Evolutionary conservation across 345 rosid genomes (phyloP), one percentile per base, ranked within the genome.

Genomic region (Schrenkiella parvula): DNA sequence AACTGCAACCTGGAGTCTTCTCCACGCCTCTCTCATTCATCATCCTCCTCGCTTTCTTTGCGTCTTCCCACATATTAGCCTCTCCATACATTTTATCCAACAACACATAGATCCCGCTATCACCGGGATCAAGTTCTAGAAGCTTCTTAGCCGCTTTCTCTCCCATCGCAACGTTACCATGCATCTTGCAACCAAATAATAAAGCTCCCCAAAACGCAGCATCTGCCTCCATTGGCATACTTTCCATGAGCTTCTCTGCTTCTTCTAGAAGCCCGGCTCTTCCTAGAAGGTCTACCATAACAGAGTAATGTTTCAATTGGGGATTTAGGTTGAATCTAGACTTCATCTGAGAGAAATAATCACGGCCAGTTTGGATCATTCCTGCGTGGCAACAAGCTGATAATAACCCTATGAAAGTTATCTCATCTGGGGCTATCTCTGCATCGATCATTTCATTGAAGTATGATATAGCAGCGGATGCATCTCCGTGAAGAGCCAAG

Each of bases 381-480:
- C 98, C 97, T 52, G 89, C 89, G 47, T 89, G 97, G 79, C 95
- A 87, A 79, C 97, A 93, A 74, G 97, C 97, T 66, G 91, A 83
- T 52, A 91, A 53, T 31, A 93, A 80, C 22, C 86, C 96, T 5
- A 93, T 80, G 82, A 87, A 93, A 38, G 97, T 89, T 29, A 91
- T 81, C 56, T 91, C 91, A 68, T 93, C 98, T 19, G 97, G 96
- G 65, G 77, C 66, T 82, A 93, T 44, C 42, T 91, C 89, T 21
- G 39, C 63, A 66, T 80, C 82, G n/a, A 82, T 70, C 98, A 89
- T 93, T 69, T 80, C 79, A 1, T 78, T 71, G 77, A 93, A 93
- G 80, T 90, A 86, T 54, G 76, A 78, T 70, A 89, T 59, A 66
- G 96, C 90, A 70, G 87, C 80, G 15, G 53, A 64, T 32, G 93